Conservation (phyloP, 2,329 filamentous ascomycete species). For the Cercospora zeae-maydis region DNA sequence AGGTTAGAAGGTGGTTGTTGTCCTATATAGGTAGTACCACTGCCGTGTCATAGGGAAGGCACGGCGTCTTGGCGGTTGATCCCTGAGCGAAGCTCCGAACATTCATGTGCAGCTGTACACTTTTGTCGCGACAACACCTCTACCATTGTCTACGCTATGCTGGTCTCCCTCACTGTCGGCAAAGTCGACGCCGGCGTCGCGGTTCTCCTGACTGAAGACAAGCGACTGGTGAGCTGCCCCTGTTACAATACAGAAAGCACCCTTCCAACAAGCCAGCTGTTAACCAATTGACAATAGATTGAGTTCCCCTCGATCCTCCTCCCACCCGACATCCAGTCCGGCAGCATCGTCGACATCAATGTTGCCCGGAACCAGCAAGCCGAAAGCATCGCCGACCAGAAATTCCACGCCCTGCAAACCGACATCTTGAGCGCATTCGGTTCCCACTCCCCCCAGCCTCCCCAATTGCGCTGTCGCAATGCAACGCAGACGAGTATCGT, state of each 20-base stretch:
- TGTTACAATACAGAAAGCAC: neutral
- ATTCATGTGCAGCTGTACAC: neutral
- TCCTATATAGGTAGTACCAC: neutral
- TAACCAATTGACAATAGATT: conserved; percentile 59
- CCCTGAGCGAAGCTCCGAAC: neutral
- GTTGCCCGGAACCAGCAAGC: conserved; percentile 81
- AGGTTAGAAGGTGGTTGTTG: neutral
- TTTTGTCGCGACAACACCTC: neutral
- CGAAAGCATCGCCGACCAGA: conserved; percentile 68
- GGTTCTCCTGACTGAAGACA: conserved; percentile 93
- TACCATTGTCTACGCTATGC: conserved; percentile 54
- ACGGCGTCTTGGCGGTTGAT: neutral
- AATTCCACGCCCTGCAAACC: conserved; percentile 82
- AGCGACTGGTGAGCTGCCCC: conserved; percentile 72
- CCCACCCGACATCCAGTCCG: conserved; percentile 89
- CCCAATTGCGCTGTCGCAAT: conserved; percentile 86
- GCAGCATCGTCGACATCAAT: conserved; percentile 96
- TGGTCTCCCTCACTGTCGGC: conserved; percentile 95
- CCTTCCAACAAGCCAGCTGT: conserved; percentile 12
- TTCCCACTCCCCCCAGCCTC: conserved; percentile 68
- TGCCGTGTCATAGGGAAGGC: neutral
- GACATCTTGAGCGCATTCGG: conserved; percentile 86
- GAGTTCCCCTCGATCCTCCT: conserved; percentile 98
- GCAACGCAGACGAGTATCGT: conserved; percentile 98
- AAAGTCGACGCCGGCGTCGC: conserved; percentile 99